phyloP scores from a whole-genome alignment of 257 asterid genomes.

The Buddleja alternifolia region DNA sequence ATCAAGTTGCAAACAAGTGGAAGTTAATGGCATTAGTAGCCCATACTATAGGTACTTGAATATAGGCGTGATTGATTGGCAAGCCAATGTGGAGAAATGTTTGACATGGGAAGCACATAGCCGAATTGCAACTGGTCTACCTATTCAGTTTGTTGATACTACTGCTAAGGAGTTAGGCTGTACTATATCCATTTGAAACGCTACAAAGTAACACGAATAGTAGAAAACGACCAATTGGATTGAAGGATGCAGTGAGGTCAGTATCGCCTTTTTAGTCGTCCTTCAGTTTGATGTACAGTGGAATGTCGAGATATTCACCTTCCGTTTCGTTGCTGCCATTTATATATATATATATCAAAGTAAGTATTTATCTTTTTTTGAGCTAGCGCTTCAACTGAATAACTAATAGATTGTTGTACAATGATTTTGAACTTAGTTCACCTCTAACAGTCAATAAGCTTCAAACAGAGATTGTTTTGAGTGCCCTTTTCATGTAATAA shows the following conservation, averaged over 20 bases:
- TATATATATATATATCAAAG: no score
- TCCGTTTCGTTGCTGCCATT: no score
- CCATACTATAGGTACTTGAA: constrained; percentile 46
- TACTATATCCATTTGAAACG: constrained; percentile 46
- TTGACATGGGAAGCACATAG: constrained; percentile 80
- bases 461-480: background rate
- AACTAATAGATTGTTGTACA: background rate
- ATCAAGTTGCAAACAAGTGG: constrained; percentile 34
- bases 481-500: background rate
- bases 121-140: constrained; percentile 61
- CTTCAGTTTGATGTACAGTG: background rate
- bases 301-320: background rate
- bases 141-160: constrained; percentile 51
- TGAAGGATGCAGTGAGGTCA: constrained; percentile 21
- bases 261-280: constrained; percentile 4
- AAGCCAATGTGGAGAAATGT: constrained; percentile 63
- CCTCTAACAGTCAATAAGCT: background rate
- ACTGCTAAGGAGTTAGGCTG: constrained; percentile 81
- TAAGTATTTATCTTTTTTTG: background rate
- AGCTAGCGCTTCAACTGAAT: background rate
- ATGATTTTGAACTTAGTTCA: background rate
- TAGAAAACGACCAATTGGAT: constrained; percentile 1
- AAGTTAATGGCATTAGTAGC: constrained; percentile 36
- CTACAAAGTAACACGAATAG: background rate
- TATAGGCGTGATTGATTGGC: constrained; percentile 50